Percentiles rank a stretch among this genome's conserved stretches.
Conservation (phyloP, 75 land plant genomes). For the Adiantum capillusveneris region DNA sequence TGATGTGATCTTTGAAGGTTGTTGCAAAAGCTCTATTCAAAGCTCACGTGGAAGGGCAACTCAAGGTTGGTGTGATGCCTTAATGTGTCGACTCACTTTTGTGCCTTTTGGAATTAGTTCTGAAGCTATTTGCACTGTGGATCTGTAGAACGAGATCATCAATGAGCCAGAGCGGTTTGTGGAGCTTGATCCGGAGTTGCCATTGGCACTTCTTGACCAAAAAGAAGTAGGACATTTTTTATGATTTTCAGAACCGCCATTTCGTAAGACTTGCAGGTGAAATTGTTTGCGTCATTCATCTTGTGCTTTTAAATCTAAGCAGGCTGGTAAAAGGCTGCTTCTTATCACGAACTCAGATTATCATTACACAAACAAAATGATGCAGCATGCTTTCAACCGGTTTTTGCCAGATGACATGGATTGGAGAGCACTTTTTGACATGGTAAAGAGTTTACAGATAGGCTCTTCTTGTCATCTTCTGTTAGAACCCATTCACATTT, state of each 20-base stretch:
- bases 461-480: neutral
- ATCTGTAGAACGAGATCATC: constrained; percentile 80
- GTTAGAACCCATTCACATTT: no score
- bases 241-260: neutral
- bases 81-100: neutral
- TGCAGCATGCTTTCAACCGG: constrained; percentile 93
- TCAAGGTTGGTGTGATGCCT: no score
- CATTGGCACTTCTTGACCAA: constrained; percentile 88
- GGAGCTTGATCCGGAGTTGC: constrained; percentile 94
- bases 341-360: constrained; percentile 97
- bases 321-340: constrained; percentile 89
- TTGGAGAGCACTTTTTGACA: constrained; percentile 96
- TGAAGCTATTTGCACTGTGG: neutral
- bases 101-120: neutral
- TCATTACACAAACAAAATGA: constrained; percentile 96
- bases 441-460: constrained; percentile 44
- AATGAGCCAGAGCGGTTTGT: constrained; percentile 88
- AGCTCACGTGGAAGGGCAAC: constrained; percentile 96
- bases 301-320: constrained; percentile 16
- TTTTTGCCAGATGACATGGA: constrained; percentile 89
- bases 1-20: constrained; percentile 36
- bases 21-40: constrained; percentile 88
- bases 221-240: constrained; percentile 57
- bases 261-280: neutral
- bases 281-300: neutral